These are phyloP conservation scores for Blastobotrys elegans DNA, from an alignment of 1,139 yeast species.

Conservation along the genomic window DNA sequence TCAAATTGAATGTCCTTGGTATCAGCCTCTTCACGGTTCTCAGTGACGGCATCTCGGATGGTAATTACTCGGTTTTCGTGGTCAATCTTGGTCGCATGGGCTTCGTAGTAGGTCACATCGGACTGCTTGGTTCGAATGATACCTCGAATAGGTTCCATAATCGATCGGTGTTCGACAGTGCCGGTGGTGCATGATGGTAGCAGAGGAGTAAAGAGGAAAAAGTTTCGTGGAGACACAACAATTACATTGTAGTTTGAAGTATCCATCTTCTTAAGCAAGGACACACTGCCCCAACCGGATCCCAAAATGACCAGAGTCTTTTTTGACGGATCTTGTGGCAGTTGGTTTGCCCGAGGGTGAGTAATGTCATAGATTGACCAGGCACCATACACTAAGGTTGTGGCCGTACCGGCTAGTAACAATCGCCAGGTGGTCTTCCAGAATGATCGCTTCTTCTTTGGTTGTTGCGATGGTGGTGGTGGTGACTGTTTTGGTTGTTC, in stretches of 20 bases:
- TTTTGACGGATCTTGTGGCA: conserved; percentile 50
- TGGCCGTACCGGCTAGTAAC: conserved; percentile 30
- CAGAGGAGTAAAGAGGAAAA: conserved; percentile 89
- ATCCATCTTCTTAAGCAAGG: conserved; percentile 78
- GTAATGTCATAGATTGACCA: conserved; percentile 34
- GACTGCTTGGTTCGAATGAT: conserved; percentile 69
- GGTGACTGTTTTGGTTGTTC: background rate
- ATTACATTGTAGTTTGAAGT: conserved; percentile 83
- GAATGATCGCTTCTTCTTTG: background rate
- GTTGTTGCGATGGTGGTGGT: background rate
- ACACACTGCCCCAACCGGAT: conserved; percentile 91
- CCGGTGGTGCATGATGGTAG: conserved; percentile 94
- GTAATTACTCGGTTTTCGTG: conserved; percentile 57
- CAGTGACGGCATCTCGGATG: conserved; percentile 31
- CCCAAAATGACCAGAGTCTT: conserved; percentile 88
- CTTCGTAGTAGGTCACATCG: conserved; percentile 82
- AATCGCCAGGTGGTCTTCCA: conserved; percentile 27
- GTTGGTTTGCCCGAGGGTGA: conserved; percentile 36
- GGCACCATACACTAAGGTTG: conserved; percentile 32
- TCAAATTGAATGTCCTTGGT: conserved; percentile 49
- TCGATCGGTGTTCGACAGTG: conserved; percentile 83
- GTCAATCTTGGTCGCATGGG: conserved; percentile 82
- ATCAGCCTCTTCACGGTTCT: conserved; percentile 32
- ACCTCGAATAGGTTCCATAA: conserved; percentile 78
- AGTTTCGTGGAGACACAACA: conserved; percentile 89